phyloP scores from a whole-genome alignment of 805 yeast species.

The Yarrowia yakushimensis region DNA sequence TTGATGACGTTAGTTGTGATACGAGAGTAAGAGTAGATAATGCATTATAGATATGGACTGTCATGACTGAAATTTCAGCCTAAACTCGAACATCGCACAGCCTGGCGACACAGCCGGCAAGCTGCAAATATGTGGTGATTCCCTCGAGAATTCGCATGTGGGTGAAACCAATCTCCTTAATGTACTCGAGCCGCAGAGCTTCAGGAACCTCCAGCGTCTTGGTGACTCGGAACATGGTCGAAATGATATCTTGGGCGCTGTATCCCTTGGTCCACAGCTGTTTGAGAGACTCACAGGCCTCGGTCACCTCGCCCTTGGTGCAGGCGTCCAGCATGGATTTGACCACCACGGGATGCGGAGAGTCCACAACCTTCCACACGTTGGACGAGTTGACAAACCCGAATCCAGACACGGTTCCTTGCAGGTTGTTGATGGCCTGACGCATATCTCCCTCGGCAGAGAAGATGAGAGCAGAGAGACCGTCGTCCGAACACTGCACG shows the following conservation, averaged over 20 bases:
- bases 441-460: constrained; percentile 99
- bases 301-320: constrained; percentile 50
- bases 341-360: constrained; percentile 89
- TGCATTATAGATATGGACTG: neutral
- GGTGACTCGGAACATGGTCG: constrained; percentile 84
- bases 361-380: constrained; percentile 92
- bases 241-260: constrained; percentile 86
- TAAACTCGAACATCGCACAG: constrained; percentile 29
- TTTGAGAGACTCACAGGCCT: constrained; percentile 59
- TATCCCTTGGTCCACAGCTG: constrained; percentile 86
- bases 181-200: constrained; percentile 63
- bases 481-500: constrained; percentile 80
- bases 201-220: constrained; percentile 69
- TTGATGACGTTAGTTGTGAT: neutral
- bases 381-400: constrained; percentile 86
- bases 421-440: constrained; percentile 92
- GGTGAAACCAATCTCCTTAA: constrained; percentile 81
- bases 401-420: constrained; percentile 91
- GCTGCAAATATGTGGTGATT: constrained; percentile 78
- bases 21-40: neutral
- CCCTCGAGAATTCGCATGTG: constrained; percentile 95
- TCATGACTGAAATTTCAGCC: too few relatives aligned
- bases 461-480: constrained; percentile 86
- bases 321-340: constrained; percentile 58
- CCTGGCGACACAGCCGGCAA: constrained; percentile 76